Evolutionary conservation across 106 monocot species (phyloP).

Genomic region (Dioscorea dumetorum): DNA sequence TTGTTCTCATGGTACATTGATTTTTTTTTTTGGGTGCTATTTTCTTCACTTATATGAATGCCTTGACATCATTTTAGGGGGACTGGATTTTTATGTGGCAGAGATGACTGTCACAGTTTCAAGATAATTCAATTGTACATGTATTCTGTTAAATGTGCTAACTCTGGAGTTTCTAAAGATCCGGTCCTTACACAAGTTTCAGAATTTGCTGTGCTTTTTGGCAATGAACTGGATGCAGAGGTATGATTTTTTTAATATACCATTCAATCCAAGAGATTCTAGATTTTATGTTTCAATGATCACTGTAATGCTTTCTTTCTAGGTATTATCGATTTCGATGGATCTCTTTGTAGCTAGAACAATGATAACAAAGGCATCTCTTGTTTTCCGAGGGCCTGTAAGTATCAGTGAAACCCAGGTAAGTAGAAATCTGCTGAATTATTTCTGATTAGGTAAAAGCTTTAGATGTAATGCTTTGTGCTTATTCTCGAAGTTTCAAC

Average conservation of each 20-base stretch:
- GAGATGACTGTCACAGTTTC: slow-evolving; percentile 25
- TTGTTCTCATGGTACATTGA: too few relatives aligned
- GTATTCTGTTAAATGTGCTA: slow-evolving; percentile 70
- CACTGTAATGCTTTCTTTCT: slow-evolving; percentile 10
- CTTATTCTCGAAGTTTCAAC: background rate
- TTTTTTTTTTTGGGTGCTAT: too few relatives aligned
- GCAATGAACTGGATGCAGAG: slow-evolving; percentile 95
- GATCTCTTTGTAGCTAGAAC: slow-evolving; percentile 99
- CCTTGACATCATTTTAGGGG: slow-evolving; percentile 37
- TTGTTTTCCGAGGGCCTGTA: slow-evolving; percentile 61
- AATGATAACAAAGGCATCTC: slow-evolving; percentile 92
- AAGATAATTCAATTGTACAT: slow-evolving; percentile 47
- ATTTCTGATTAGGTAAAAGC: too few relatives aligned
- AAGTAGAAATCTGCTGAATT: background rate
- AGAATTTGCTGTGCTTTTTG: slow-evolving; percentile 85
- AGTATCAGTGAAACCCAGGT: slow-evolving; percentile 65
- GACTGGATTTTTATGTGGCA: slow-evolving; percentile 86
- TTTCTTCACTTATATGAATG: background rate
- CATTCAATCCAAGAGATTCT: background rate
- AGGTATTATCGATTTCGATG: slow-evolving; percentile 97
- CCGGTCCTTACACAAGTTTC: slow-evolving; percentile 77
- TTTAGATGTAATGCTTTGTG: too few relatives aligned
- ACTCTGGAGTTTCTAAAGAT: slow-evolving; percentile 76
- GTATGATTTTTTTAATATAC: slow-evolving; percentile 19
- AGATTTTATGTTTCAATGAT: background rate